phyloP scores from a whole-genome alignment of 2,329 filamentous ascomycete species.

The Zymoseptoria crescenta region DNA sequence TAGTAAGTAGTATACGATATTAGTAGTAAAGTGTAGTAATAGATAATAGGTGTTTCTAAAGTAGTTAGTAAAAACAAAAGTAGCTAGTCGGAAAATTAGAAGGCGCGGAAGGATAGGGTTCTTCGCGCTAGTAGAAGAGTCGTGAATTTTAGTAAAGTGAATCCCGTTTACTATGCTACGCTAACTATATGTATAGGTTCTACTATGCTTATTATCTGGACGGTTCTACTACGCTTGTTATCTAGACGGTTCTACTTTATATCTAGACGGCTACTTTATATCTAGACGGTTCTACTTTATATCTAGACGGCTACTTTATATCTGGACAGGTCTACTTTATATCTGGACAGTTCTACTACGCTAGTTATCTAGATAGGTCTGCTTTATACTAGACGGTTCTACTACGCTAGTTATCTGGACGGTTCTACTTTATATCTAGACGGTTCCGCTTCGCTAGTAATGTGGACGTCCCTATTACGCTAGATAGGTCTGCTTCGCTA shows the following conservation, averaged over 20 bases:
- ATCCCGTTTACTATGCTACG: background rate
- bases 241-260: background rate
- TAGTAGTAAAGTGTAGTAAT: background rate
- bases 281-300: background rate
- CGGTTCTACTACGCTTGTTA: too few species aligned
- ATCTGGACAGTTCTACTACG: too few species aligned
- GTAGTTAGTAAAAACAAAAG: background rate
- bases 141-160: background rate
- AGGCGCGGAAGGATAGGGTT: background rate
- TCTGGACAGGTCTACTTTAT: too few species aligned
- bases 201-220: too few species aligned
- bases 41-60: background rate
- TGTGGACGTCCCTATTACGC: too few species aligned
- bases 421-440: background rate
- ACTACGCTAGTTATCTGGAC: background rate
- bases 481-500: background rate
- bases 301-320: background rate
- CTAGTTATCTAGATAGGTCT: background rate
- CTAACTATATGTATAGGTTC: background rate
- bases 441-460: background rate
- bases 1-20: background rate
- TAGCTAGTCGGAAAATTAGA: background rate
- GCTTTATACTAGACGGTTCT: too few species aligned
- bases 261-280: background rate
- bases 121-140: background rate